Percentiles rank a stretch among this genome's conserved stretches.
Evolutionary conservation across 129 eudicot genomes (phyloP).

Genomic region (Tagetes erecta): DNA sequence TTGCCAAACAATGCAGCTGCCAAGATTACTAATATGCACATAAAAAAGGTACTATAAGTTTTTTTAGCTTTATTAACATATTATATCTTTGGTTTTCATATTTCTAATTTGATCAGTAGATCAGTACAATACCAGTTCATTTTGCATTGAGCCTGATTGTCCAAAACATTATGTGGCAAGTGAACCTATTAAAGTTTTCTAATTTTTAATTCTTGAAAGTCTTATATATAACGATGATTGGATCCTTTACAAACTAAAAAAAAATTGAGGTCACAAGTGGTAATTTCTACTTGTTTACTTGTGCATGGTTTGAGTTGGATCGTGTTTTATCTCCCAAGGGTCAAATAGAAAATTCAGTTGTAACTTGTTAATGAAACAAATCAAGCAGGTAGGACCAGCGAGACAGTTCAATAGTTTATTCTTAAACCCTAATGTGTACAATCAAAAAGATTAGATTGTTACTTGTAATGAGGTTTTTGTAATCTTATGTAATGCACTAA

Average conservation of each 20-base stretch:
- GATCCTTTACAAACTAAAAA: no score
- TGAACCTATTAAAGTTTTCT: background rate
- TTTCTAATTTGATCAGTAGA: background rate
- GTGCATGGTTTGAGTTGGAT: background rate
- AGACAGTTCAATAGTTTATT: background rate
- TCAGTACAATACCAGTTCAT: background rate
- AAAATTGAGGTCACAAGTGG: background rate
- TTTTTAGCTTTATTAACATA: slow-evolving; percentile 13
- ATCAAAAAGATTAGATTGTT: no score
- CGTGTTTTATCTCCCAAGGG: background rate
- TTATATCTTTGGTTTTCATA: background rate
- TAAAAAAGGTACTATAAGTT: slow-evolving; percentile 51
- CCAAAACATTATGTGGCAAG: background rate
- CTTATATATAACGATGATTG: no score
- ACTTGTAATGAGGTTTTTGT: background rate
- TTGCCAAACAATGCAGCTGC: slow-evolving; percentile 49
- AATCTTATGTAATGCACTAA: slow-evolving; percentile 1
- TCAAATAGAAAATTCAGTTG: background rate
- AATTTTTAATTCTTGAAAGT: no score
- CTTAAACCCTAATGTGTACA: background rate
- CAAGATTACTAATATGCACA: slow-evolving; percentile 44
- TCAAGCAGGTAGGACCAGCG: background rate
- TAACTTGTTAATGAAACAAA: background rate
- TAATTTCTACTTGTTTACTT: background rate
- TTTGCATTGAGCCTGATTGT: background rate